These are phyloP conservation scores for Grosmannia serpens DNA, from an alignment of 2,329 filamentous ascomycete genomes.

Conservation along the genomic window DNA sequence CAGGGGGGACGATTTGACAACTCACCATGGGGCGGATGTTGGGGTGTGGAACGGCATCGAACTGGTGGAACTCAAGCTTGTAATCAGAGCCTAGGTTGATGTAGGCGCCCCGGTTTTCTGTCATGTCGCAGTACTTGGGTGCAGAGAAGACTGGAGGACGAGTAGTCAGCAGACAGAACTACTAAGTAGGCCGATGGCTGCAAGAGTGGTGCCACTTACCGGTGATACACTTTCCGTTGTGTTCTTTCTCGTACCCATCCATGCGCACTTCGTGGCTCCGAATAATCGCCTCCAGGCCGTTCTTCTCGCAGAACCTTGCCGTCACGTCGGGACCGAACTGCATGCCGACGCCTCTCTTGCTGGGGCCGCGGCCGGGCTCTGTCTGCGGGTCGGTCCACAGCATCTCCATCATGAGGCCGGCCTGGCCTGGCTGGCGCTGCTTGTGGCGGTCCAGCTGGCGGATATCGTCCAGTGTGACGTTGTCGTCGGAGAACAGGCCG, in stretches of 20 bases:
- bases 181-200: not conserved
- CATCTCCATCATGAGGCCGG: conserved; percentile 99
- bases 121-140: conserved; percentile 93
- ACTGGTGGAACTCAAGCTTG: conserved; percentile 85
- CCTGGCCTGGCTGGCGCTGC: conserved; percentile 54
- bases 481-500: conserved; percentile 92
- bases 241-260: conserved; percentile 98
- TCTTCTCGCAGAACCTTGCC: conserved; percentile 92
- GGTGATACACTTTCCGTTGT: conserved; percentile 90
- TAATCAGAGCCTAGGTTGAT: conserved; percentile 92
- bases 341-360: conserved; percentile 91
- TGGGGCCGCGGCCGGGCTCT: conserved; percentile 74
- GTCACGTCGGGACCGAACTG: conserved; percentile 97
- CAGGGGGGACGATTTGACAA: no score
- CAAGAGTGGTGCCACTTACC: conserved; percentile 34
- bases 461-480: conserved; percentile 83
- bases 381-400: conserved; percentile 96
- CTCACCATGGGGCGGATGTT: conserved; percentile 84
- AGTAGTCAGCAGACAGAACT: not conserved
- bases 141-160: conserved; percentile 70
- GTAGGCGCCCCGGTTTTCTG: conserved; percentile 95
- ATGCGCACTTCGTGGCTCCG: conserved; percentile 96
- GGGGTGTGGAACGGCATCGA: conserved; percentile 93
- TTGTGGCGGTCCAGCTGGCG: conserved; percentile 37
- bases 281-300: conserved; percentile 88